These are phyloP conservation scores for Vararia minispora DNA, from an alignment of 768 basidiomycete species.

Conservation along the genomic window DNA sequence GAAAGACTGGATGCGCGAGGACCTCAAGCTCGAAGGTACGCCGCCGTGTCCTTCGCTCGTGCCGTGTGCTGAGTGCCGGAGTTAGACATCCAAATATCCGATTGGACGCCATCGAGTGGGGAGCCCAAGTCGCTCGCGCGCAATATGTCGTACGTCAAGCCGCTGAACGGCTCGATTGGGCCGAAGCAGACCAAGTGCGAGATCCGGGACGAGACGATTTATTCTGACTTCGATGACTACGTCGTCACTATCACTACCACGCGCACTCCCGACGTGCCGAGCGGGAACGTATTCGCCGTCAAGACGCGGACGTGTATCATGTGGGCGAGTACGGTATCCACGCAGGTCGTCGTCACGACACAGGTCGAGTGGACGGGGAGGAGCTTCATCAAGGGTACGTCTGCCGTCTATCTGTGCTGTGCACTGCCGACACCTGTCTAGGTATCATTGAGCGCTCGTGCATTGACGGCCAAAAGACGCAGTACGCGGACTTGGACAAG, in stretches of 20 bases:
- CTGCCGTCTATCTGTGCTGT: not conserved
- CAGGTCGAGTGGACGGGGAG: slow-evolving; percentile 94
- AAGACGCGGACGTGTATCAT: slow-evolving; percentile 92
- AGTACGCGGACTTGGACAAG: slow-evolving; percentile 72
- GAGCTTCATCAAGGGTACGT: slow-evolving; percentile 88
- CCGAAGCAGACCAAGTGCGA: slow-evolving; percentile 96
- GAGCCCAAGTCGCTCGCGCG: slow-evolving; percentile 65
- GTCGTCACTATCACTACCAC: slow-evolving; percentile 83
- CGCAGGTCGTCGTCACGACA: slow-evolving; percentile 76
- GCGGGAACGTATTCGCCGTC: slow-evolving; percentile 85
- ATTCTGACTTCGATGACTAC: slow-evolving; percentile 77
- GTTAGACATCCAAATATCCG: slow-evolving; percentile 88
- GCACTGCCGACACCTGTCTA: slow-evolving; percentile 19
- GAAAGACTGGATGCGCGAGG: slow-evolving; percentile 84
- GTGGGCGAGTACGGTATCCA: slow-evolving; percentile 78
- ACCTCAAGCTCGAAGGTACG: slow-evolving; percentile 83
- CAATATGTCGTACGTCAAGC: slow-evolving; percentile 96
- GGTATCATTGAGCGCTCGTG: slow-evolving; percentile 90
- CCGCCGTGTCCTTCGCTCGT: slow-evolving; percentile 5
- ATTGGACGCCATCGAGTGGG: slow-evolving; percentile 68
- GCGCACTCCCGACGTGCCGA: slow-evolving; percentile 88
- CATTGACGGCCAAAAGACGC: slow-evolving; percentile 85
- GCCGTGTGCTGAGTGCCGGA: not conserved
- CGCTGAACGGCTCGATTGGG: slow-evolving; percentile 75
- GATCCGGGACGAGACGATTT: slow-evolving; percentile 73